phyloP scores from a whole-genome alignment of 2,329 filamentous ascomycete species.

The Pseudogymnoascus sp. region DNA sequence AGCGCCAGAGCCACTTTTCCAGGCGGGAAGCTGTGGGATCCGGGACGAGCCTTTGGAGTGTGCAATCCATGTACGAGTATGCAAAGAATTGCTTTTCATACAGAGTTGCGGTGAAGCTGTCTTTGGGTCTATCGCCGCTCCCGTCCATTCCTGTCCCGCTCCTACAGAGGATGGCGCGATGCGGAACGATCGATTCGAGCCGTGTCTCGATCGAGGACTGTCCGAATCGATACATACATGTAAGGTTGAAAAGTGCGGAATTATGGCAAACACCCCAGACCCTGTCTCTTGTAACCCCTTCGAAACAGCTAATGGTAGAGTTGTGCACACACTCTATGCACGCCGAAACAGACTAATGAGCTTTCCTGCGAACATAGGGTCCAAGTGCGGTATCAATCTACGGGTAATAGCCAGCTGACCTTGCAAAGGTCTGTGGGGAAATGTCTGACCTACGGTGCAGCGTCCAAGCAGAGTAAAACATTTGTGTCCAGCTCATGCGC shows the following conservation, averaged over 20 bases:
- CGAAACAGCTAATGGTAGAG: background rate
- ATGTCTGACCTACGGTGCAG: background rate
- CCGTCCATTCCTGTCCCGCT: background rate
- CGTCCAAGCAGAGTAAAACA: slow-evolving; percentile 2
- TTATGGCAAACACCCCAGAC: background rate
- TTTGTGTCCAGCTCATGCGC: background rate
- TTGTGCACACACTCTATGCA: background rate
- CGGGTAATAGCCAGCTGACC: background rate
- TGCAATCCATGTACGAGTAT: background rate
- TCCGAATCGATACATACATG: background rate
- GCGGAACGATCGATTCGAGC: background rate
- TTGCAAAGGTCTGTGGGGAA: background rate
- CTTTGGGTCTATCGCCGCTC: background rate
- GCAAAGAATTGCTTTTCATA: background rate
- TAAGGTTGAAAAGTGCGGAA: background rate
- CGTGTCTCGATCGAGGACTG: background rate
- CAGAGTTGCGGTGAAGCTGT: background rate
- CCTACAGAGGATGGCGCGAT: background rate
- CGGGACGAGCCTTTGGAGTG: background rate
- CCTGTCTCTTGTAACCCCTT: slow-evolving; percentile 1
- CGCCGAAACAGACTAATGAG: background rate
- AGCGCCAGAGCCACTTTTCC: background rate
- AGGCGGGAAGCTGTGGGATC: background rate
- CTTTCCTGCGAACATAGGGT: background rate
- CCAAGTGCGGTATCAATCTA: background rate